Base-by-base conservation (phyloP, 2,329 filamentous ascomycete species). In the Ascochyta viciae-villosae region DNA sequence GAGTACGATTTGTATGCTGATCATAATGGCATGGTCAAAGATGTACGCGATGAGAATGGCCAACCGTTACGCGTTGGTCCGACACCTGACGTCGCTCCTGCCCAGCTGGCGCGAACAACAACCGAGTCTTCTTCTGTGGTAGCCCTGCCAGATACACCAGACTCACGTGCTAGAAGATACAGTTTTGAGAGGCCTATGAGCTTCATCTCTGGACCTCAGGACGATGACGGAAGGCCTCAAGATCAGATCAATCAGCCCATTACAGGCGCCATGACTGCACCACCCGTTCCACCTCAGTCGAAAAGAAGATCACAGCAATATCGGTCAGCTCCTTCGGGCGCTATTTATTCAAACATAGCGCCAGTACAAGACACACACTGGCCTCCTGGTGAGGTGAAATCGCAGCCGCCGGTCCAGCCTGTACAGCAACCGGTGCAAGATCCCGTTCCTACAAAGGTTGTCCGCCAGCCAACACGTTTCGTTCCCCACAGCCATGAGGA, bases 1-100 rank as follows among this genome's bases (percentile, higher is more conserved):
- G 69, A 70, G 19, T 75, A 69, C 47, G 74, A 76, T 59, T 64
- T 76, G 4, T 76, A 76, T 55, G 68, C 73, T 31, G 73, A 76
- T 38, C 70, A 73, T 34, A 70, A 76, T 48, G 73, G 73, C n/a
- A 56, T 75, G 29, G 72, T 76, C 3, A 74, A 74, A 57, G 73
- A 68, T 46, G 49, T 74, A 4, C 61, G 62, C 24, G 71, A 73
- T 47, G 65, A 70, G 39, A 62, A 54, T 35, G 70, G 70, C 12
- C 68, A 67, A 40, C 71, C 70, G 12, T 50, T 74, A 46, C 64
- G 67, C 22, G 56, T 73, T 46, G 40, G 12, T 9, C 26, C 26
- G 16, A 51, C 43, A 13, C 43, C 44, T 2, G 41, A 38, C 22
- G 39, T 43, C 6, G 37, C 39, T 47, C 44, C 51, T 38, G 47